Evolutionary conservation across 495 filamentous ascomycete species (phyloP).

Genomic region (Glonium stellatum): DNA sequence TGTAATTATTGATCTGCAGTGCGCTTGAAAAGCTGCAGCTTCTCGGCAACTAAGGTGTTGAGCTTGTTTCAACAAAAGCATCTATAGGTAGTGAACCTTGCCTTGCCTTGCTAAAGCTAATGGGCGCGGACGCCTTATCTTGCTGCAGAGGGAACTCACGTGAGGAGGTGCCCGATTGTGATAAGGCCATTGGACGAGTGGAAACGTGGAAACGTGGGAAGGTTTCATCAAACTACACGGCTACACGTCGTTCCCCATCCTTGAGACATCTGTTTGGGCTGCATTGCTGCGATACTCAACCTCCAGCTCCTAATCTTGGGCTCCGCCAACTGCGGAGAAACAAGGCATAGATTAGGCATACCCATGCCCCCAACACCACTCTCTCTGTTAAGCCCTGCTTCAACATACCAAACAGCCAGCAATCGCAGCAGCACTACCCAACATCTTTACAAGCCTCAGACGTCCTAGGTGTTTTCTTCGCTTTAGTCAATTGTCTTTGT

Average conservation of each 20-base stretch:
- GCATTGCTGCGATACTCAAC: too few species aligned
- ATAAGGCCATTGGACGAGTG: background rate
- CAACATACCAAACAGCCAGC: too few species aligned
- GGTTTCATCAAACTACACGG: background rate
- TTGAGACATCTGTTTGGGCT: background rate
- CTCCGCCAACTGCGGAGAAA: too few species aligned
- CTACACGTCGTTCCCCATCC: background rate
- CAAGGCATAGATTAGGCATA: too few species aligned
- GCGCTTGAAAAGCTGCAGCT: background rate
- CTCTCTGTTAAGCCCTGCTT: too few species aligned
- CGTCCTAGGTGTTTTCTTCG: too few species aligned
- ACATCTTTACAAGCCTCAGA: too few species aligned
- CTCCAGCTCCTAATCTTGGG: too few species aligned
- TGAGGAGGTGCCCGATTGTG: background rate
- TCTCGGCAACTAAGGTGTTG: background rate
- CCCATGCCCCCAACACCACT: too few species aligned
- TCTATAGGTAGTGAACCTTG: background rate
- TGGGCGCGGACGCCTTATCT: background rate
- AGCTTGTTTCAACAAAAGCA: background rate
- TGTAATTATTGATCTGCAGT: background rate
- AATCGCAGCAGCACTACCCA: too few species aligned
- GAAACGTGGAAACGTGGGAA: too few species aligned
- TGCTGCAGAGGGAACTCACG: background rate
- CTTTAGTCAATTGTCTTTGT: too few species aligned
- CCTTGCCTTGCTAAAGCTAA: background rate